phyloP scores from a whole-genome alignment of 2,329 filamentous ascomycete species.

The Alternaria conjuncta region DNA sequence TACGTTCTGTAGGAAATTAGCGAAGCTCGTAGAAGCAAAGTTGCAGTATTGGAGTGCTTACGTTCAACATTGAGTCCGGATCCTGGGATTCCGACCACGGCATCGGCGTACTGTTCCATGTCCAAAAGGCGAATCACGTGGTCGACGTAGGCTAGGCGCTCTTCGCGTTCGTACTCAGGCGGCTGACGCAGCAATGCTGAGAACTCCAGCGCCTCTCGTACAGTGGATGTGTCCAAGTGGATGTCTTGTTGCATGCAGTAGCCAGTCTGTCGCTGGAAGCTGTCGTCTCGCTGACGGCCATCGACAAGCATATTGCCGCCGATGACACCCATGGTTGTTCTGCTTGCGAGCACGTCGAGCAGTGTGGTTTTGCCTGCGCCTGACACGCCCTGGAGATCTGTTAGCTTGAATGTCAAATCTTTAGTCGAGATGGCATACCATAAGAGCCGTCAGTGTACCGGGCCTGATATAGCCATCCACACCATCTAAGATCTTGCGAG shows the following conservation, averaged over 20 bases:
- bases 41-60: slow-evolving; percentile 15
- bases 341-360: slow-evolving; percentile 79
- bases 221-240: slow-evolving; percentile 63
- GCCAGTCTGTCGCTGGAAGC: slow-evolving; percentile 79
- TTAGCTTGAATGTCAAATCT: slow-evolving; percentile 64
- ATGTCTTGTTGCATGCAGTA: slow-evolving; percentile 63
- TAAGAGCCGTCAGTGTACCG: slow-evolving; percentile 53
- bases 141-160: slow-evolving; percentile 61
- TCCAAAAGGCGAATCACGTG: slow-evolving; percentile 86
- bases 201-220: slow-evolving; percentile 78
- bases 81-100: slow-evolving; percentile 21
- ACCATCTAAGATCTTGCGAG: slow-evolving; percentile 58
- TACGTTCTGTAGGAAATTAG: slow-evolving; percentile 54
- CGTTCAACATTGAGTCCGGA: slow-evolving; percentile 52
- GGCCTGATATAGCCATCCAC: slow-evolving; percentile 63
- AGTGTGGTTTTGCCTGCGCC: slow-evolving; percentile 90
- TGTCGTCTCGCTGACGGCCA: slow-evolving; percentile 64
- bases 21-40: not conserved
- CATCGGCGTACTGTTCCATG: slow-evolving; percentile 64
- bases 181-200: slow-evolving; percentile 69
- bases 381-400: slow-evolving; percentile 72
- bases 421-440: slow-evolving; percentile 41
- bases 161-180: slow-evolving; percentile 15
- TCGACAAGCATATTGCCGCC: slow-evolving; percentile 78
- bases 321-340: slow-evolving; percentile 77